Evolutionary conservation across 1,284 basidiomycete species (phyloP), one percentile per base, ranked within the genome.

Genomic region (Cryptococcus sp.): DNA sequence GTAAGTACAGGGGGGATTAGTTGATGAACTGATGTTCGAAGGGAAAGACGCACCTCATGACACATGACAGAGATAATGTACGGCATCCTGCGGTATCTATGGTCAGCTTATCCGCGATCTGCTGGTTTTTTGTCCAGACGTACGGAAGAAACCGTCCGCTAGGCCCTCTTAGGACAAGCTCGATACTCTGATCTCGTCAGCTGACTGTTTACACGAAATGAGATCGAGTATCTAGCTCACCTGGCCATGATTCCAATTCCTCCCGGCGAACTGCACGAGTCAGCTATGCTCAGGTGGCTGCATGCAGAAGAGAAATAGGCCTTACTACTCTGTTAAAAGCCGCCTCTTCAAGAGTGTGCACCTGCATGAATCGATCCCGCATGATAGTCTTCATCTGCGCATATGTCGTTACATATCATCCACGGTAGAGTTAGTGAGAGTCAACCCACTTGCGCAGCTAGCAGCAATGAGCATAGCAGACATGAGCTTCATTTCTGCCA

Each of bases 181-280:
- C 78, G 50, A 81, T 74, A 19, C 64, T 68, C 68, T 71, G 39
- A 16, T 1, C 22, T 20, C 22, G 39, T 59, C 20, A 58, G 51
- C 10, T 45, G 13, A 20, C 5, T 17, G 5, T n/a, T 44, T 41
- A 3, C 1, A 35, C 20, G 20, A n/a, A 41, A n/a, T 42, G 8
- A 27, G n/a, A 5, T 40, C 27, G 40, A 20, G 8, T 44, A 40
- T 45, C 16, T n/a, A 23, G 19, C 67, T 48, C 35, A 78, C 72
- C 57, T 80, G 77, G 5, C 80, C 80, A 54, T 77, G 71, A 59
- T 80, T 81, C 77, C 77, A 79, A 60, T 79, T 76, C 17, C 76
- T 56, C 0, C 79, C 79, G 0, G 75, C 77, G 50, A 77, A 79
- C 74, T 74, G 27, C 2, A 31, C n/a, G 27, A 48, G 27, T 61